These are phyloP conservation scores for Fusarium sulawesiense DNA, from an alignment of 2,329 filamentous ascomycete genomes.

Conservation along the genomic window DNA sequence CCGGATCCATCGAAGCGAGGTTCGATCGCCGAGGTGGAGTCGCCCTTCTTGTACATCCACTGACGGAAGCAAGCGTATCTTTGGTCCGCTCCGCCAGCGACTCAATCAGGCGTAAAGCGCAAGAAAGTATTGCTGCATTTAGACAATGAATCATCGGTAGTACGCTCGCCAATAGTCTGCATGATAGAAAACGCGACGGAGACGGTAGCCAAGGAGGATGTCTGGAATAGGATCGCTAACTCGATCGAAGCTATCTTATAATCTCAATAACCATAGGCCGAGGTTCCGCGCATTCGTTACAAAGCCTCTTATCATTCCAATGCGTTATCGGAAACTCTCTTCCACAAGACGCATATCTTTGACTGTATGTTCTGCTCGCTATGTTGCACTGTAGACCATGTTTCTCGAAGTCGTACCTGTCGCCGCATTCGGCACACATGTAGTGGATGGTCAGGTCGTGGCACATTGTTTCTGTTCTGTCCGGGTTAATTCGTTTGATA, in stretches of 20 bases:
- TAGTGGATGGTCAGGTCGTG: conserved; percentile 14
- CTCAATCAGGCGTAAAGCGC: background rate
- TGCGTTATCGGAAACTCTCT: background rate
- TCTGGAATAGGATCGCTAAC: conserved; percentile 4
- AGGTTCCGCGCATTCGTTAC: background rate
- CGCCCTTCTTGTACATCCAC: no score
- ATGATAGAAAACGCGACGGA: background rate
- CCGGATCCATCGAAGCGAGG: background rate
- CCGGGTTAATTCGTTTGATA: background rate
- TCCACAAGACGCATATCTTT: background rate
- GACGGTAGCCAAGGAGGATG: conserved; percentile 8
- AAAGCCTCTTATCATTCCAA: background rate
- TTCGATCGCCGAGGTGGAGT: background rate
- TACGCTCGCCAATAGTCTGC: rapidly evolving
- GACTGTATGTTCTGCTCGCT: background rate
- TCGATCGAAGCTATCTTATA: background rate
- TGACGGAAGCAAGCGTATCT: background rate
- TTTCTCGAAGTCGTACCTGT: conserved; percentile 13
- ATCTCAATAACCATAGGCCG: background rate
- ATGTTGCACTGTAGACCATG: background rate
- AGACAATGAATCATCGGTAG: background rate
- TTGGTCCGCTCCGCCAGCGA: background rate
- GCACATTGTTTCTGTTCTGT: conserved; percentile 5
- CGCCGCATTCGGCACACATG: background rate
- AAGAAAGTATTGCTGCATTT: no score